phyloP scores from a whole-genome alignment of 2,329 filamentous ascomycete genomes.

The Fusarium sp. region DNA sequence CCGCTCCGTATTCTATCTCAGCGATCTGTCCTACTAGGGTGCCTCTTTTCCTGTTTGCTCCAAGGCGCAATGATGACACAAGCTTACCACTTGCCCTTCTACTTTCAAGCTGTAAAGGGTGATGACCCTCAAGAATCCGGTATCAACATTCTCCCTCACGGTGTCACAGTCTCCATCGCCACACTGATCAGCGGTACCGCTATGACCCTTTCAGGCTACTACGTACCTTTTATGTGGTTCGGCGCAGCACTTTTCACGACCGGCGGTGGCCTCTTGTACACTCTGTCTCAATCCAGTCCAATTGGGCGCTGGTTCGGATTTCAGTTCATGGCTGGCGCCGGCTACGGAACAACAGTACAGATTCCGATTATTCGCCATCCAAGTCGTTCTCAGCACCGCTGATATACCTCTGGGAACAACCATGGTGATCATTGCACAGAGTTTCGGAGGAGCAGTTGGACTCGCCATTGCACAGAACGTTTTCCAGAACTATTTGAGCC shows the following conservation, averaged over 20 bases:
- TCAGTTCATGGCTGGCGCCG: slow-evolving; percentile 57
- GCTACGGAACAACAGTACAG: slow-evolving; percentile 57
- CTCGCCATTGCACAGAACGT: slow-evolving; percentile 38
- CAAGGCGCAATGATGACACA: slow-evolving; percentile 40
- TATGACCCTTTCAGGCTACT: slow-evolving; percentile 30
- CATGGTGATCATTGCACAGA: slow-evolving; percentile 58
- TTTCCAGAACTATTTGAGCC: slow-evolving; percentile 28
- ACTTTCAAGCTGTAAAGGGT: slow-evolving; percentile 43
- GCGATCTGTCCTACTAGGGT: slow-evolving; percentile 25
- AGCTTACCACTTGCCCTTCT: slow-evolving; percentile 33
- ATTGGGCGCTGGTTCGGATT: slow-evolving; percentile 57
- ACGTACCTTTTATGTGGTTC: slow-evolving; percentile 39
- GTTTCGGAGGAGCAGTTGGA: slow-evolving; percentile 53
- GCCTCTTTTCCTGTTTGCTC: slow-evolving; percentile 32
- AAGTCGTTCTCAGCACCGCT: slow-evolving; percentile 54
- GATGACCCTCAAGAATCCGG: slow-evolving; percentile 29
- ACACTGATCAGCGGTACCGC: slow-evolving; percentile 25
- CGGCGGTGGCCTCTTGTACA: slow-evolving; percentile 26
- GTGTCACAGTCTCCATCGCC: slow-evolving; percentile 23
- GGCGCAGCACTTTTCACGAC: slow-evolving; percentile 28
- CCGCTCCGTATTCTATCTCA: slow-evolving; percentile 29
- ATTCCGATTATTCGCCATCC: slow-evolving; percentile 57
- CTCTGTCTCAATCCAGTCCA: slow-evolving; percentile 47
- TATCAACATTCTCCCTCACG: slow-evolving; percentile 32
- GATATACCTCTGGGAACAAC: slow-evolving; percentile 60